Evolutionary conservation across 495 filamentous ascomycete species (phyloP).

Genomic region (Neurospora cerealis): DNA sequence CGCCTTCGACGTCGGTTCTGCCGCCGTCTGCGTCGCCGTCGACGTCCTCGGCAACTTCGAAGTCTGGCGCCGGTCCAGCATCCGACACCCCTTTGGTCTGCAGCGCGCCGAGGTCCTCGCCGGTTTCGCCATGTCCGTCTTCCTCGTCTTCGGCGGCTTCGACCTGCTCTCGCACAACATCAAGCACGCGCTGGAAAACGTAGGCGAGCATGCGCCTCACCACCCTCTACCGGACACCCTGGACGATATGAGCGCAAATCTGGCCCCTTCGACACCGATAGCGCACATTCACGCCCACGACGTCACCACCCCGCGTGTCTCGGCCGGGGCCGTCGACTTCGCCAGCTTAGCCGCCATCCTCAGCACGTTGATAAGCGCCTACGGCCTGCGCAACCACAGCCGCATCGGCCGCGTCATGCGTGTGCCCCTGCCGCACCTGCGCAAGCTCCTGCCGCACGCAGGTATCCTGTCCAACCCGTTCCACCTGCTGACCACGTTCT

Average conservation of each 20-base stretch:
- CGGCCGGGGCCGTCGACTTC: slow-evolving; percentile 58
- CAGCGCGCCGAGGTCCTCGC: slow-evolving; percentile 88
- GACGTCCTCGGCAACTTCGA: slow-evolving; percentile 94
- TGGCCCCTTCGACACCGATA: not conserved
- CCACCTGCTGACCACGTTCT: slow-evolving; percentile 84
- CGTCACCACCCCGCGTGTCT: slow-evolving; percentile 39
- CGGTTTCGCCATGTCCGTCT: slow-evolving; percentile 93
- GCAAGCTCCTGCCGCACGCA: slow-evolving; percentile 37
- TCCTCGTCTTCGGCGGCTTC: slow-evolving; percentile 91
- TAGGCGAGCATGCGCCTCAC: slow-evolving; percentile 51
- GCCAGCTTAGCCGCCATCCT: slow-evolving; percentile 80
- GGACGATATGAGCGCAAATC: not conserved
- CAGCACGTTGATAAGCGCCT: slow-evolving; percentile 77
- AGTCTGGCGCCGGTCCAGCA: slow-evolving; percentile 87
- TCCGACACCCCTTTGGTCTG: slow-evolving; percentile 87
- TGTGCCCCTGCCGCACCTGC: slow-evolving; percentile 68
- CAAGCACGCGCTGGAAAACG: slow-evolving; percentile 67
- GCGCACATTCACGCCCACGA: not conserved
- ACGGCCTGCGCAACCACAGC: slow-evolving; percentile 82
- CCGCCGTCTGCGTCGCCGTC: slow-evolving; percentile 84
- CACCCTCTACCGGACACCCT: slow-evolving; percentile 52
- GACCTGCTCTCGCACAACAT: slow-evolving; percentile 88
- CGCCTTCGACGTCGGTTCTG: slow-evolving; percentile 87
- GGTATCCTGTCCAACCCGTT: slow-evolving; percentile 78
- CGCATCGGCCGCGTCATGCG: slow-evolving; percentile 77